Conservation (phyloP, 1,284 basidiomycete genomes). For the Dichomitus squalens region DNA sequence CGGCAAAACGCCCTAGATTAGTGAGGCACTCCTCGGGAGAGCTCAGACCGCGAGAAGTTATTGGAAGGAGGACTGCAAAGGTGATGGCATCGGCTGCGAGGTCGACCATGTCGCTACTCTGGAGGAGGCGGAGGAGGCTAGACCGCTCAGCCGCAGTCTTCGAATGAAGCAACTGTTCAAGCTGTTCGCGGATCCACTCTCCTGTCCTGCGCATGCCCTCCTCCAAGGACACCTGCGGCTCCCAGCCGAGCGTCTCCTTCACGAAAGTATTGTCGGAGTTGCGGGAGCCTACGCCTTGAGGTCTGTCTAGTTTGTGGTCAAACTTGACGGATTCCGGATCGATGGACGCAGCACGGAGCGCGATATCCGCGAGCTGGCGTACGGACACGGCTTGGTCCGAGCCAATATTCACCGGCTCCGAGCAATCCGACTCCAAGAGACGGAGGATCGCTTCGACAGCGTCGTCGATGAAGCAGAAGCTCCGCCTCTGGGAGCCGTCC, state of each 20-base stretch:
- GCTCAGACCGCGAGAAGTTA: slow-evolving; percentile 50
- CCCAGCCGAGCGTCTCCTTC: slow-evolving; percentile 42
- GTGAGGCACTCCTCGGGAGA: slow-evolving; percentile 41
- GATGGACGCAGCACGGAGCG: slow-evolving; percentile 38
- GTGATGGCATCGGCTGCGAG: slow-evolving; percentile 39
- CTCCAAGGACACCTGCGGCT: slow-evolving; percentile 40
- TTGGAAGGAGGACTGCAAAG: slow-evolving; percentile 57
- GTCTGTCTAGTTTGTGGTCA: slow-evolving; percentile 33
- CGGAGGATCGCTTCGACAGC: slow-evolving; percentile 49
- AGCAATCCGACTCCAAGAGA: slow-evolving; percentile 41
- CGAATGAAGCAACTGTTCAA: slow-evolving; percentile 29
- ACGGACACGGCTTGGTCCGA: slow-evolving; percentile 50
- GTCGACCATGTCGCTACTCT: slow-evolving; percentile 30
- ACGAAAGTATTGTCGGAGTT: slow-evolving; percentile 54
- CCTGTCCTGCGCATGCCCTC: slow-evolving; percentile 50
- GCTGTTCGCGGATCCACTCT: slow-evolving; percentile 48
- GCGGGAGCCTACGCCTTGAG: slow-evolving; percentile 51
- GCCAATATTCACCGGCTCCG: slow-evolving; percentile 51
- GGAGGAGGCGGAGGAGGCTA: slow-evolving; percentile 3
- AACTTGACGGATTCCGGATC: slow-evolving; percentile 35
- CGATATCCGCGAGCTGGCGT: slow-evolving; percentile 45
- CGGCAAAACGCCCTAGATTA: slow-evolving; percentile 44
- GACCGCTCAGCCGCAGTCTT: slow-evolving; percentile 2
- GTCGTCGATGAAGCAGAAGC: slow-evolving; percentile 59
- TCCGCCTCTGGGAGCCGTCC: slow-evolving; percentile 51